These are phyloP conservation scores for Filobasidium floriforme DNA, from an alignment of 768 basidiomycete genomes.

Conservation along the genomic window DNA sequence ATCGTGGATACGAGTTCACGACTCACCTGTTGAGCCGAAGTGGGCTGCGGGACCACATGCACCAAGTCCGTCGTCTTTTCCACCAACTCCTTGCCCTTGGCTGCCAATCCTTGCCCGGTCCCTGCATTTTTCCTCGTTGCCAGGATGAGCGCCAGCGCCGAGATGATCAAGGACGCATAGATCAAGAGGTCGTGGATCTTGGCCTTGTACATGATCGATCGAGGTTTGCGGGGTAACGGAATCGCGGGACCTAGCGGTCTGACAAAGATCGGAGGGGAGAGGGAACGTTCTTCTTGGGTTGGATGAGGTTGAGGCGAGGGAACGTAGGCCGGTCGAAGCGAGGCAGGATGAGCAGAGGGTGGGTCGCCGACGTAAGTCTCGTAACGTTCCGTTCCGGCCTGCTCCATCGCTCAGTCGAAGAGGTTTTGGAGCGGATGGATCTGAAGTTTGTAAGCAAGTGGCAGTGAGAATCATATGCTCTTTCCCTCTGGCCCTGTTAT, in stretches of 20 bases:
- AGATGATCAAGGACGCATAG: slow-evolving; percentile 1
- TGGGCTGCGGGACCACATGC: not conserved
- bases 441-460: no score
- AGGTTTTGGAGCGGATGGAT: not conserved
- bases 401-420: not conserved
- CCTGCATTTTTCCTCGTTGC: not conserved
- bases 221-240: not conserved
- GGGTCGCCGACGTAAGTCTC: not conserved
- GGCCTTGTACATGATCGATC: not conserved
- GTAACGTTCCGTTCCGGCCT: not conserved
- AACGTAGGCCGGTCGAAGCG: not conserved
- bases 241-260: not conserved
- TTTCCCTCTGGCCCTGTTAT: no score
- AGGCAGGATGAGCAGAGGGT: not conserved
- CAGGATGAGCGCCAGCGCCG: not conserved
- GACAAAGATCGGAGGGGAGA: not conserved
- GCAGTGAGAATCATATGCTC: no score
- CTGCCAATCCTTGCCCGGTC: not conserved
- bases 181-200: slow-evolving; percentile 1
- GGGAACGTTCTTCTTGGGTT: not conserved
- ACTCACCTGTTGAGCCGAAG: not conserved
- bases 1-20: not conserved
- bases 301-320: not conserved
- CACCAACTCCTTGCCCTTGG: not conserved
- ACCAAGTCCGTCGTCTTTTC: no score